Evolutionary conservation across 352 stramenopile species (phyloP), one percentile per base, ranked within the genome.

Genomic region (Pythium grandisporangium): DNA sequence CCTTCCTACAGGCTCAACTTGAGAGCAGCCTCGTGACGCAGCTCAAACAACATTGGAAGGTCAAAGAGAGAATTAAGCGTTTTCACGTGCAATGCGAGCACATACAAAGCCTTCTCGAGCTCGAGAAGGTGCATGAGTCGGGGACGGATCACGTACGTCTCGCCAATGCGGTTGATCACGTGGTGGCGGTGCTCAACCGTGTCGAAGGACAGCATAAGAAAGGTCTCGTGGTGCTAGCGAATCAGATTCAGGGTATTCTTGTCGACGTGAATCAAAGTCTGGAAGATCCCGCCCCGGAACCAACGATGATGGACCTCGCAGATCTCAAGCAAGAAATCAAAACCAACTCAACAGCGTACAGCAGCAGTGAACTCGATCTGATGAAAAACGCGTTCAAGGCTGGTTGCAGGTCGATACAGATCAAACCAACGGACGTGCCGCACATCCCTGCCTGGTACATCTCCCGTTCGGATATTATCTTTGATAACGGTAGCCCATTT

Each of bases 271-370:
- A 22, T n/a, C n/a, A n/a, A 44, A 35, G 10, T 38, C 17, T 14
- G 13, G 22, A 14, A 40, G 4, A 12, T 12, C 19, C 11, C 2
- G 14, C 26, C 3, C 12, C 10, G 13, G 20, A 24, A n/a, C 13
- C 17, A 25, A 22, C 37, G 6, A 6, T 32, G n/a, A 33, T 24
- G 13, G 21, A 17, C 25, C 34, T 59, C 23, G 30, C 39, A 5
- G 51, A 59, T 25, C 20, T 59, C 43, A 59, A 49, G 33, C 17
- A 59, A 11, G 23, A 42, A 23, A 24, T 59, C 25, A 51, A 51
- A 14, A 25, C 13, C 20, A 32, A 55, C 16, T 23, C 11, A 4
- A 33, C 12, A 21, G 30, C 42, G 42, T 51, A 42, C 42, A 30
- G 22, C 22, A 14, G 48, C 6, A 14, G 21, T 7, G 29, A 58